Evolutionary conservation across 768 basidiomycete species (phyloP).

Genomic region (Kwoniella dejecticola): DNA sequence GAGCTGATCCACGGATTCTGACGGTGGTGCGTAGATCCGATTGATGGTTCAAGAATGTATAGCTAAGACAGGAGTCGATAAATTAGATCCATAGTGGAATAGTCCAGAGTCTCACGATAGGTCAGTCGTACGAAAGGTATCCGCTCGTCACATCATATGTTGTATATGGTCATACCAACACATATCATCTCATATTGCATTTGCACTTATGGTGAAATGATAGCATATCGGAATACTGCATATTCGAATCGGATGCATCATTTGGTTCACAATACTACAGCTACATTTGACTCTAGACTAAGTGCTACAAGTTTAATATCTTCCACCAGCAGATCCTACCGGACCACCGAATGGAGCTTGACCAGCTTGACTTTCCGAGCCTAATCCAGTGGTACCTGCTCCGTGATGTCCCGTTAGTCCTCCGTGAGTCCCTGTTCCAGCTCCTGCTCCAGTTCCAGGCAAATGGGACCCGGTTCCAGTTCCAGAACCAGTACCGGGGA

Average conservation of each 20-base stretch:
- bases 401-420: neutral
- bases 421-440: conserved; percentile 3
- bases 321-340: neutral
- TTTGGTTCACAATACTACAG: conserved; percentile 1
- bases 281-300: neutral
- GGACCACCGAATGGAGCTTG: conserved; percentile 7
- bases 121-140: no score
- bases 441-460: neutral
- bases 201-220: no score
- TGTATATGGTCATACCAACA: no score
- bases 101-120: neutral
- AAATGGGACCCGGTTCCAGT: neutral
- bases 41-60: conserved; percentile 53
- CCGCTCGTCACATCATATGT: no score
- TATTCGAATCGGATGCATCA: no score
- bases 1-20: no score
- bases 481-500: neutral
- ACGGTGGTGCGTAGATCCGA: no score
- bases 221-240: no score
- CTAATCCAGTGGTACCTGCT: neutral
- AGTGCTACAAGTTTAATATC: neutral
- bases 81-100: conserved; percentile 8
- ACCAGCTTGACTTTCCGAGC: neutral
- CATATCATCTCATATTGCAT: no score
- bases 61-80: conserved; percentile 40